A percentile compares a stretch with the other conserved stretches of the same genome.
phyloP scores from a whole-genome alignment of 768 basidiomycete genomes.

The Boletus bicolor region DNA sequence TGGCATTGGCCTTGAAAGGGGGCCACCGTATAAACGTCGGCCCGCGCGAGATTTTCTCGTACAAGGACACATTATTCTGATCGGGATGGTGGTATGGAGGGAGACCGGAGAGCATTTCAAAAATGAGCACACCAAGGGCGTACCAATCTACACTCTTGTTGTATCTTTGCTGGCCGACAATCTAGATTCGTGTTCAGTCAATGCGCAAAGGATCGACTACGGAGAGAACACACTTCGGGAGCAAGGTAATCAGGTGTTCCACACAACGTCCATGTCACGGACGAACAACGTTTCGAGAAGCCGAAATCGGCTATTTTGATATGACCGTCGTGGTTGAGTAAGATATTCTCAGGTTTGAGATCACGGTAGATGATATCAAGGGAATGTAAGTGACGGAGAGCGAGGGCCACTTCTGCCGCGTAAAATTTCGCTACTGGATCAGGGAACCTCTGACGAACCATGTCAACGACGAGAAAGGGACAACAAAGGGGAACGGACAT shows the following conservation, averaged over 20 bases:
- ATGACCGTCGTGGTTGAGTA: conserved; percentile 91
- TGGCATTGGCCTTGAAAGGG: conserved; percentile 68
- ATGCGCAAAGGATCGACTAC: conserved; percentile 13
- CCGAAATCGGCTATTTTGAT: conserved; percentile 98
- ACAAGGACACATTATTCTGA: conserved; percentile 79
- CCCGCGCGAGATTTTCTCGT: conserved; percentile 86
- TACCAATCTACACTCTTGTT: conserved; percentile 99
- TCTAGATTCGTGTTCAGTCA: conserved; percentile 37
- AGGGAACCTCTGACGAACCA: conserved; percentile 70
- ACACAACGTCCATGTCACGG: conserved; percentile 92
- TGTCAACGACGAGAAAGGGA: conserved; percentile 11
- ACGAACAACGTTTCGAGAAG: conserved; percentile 86
- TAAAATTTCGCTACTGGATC: conserved; percentile 98
- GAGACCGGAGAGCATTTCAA: conserved; percentile 95
- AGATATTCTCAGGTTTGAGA: conserved; percentile 95
- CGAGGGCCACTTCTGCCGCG: conserved; percentile 90
- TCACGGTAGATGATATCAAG: conserved; percentile 95
- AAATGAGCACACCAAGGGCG: conserved; percentile 93
- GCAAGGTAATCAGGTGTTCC: conserved; percentile 97
- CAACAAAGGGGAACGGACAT: conserved; percentile 47
- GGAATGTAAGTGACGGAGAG: conserved; percentile 83
- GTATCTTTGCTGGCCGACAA: conserved; percentile 80
- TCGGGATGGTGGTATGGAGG: conserved; percentile 93
- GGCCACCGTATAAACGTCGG: conserved; percentile 80
- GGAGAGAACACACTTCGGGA: conserved; percentile 65